Conservation (phyloP, 108 stramenopile genomes). For the Epipyxis sp. region DNA sequence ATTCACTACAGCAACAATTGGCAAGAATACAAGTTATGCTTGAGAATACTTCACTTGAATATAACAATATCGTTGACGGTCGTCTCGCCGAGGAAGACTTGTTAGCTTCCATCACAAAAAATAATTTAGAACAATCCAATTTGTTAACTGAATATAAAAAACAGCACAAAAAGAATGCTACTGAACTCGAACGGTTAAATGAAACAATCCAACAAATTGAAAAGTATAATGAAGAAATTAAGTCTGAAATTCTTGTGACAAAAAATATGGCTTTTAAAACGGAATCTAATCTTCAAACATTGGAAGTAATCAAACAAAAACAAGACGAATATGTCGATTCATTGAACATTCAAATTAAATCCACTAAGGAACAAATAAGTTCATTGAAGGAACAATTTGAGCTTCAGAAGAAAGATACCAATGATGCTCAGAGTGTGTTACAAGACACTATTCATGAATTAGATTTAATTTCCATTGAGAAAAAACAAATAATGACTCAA, state of each 20-base stretch:
- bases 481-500: constrained; percentile 71
- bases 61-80: constrained; percentile 46
- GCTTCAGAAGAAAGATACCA: constrained; percentile 56
- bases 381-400: constrained; percentile 11
- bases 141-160: constrained; percentile 34
- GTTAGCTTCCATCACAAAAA: constrained; percentile 35
- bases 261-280: constrained; percentile 72
- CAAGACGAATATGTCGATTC: constrained; percentile 74
- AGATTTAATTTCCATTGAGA: constrained; percentile 67
- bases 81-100: constrained; percentile 55
- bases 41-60: constrained; percentile 57
- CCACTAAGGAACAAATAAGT: constrained; percentile 61
- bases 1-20: constrained; percentile 76
- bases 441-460: constrained; percentile 66
- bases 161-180: constrained; percentile 34
- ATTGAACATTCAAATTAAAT: constrained; percentile 57
- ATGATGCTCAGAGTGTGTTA: constrained; percentile 65
- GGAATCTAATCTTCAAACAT: constrained; percentile 54
- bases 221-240: constrained; percentile 71
- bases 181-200: constrained; percentile 58
- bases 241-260: constrained; percentile 70
- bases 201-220: constrained; percentile 67
- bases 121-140: constrained; percentile 41
- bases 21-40: constrained; percentile 64
- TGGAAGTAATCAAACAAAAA: constrained; percentile 64